A percentile compares a stretch with the other conserved stretches of the same genome.
phyloP scores from a whole-genome alignment of 2,329 filamentous ascomycete genomes.

The Aphanoascus verrucosus region DNA sequence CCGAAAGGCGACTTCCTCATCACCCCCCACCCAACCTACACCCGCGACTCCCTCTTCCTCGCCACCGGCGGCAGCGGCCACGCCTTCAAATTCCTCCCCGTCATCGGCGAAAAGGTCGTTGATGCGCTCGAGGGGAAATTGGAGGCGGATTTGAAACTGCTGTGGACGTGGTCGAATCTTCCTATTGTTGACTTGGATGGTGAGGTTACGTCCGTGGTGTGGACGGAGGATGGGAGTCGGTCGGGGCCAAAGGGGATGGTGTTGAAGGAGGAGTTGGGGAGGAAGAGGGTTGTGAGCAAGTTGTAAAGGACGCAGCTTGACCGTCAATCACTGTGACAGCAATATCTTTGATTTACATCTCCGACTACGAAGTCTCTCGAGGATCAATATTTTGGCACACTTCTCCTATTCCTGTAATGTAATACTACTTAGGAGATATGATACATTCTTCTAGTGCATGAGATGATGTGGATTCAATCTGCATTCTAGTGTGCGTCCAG shows the following conservation, averaged over 20 bases:
- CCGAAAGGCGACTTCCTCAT: constrained; percentile 60
- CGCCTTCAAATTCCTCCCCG: constrained; percentile 45
- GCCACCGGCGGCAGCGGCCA: constrained; percentile 46
- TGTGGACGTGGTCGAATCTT: constrained; percentile 36
- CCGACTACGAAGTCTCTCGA: not conserved
- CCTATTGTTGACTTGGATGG: constrained; percentile 7
- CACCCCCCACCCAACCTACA: constrained; percentile 54
- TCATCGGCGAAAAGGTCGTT: constrained; percentile 43
- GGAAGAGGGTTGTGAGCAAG: constrained; percentile 18
- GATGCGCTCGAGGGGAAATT: constrained; percentile 38
- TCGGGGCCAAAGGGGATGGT: constrained; percentile 28
- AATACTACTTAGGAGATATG: constrained; percentile 10
- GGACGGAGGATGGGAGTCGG: constrained; percentile 30
- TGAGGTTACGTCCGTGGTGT: constrained; percentile 21
- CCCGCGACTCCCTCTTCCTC: constrained; percentile 34
- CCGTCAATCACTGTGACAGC: not conserved
- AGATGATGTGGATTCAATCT: not conserved
- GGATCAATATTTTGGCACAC: constrained; percentile 4
- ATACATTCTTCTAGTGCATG: constrained; percentile 7
- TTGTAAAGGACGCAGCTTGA: constrained; percentile 1
- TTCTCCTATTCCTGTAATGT: constrained; percentile 15
- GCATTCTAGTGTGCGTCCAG: constrained; percentile 1
- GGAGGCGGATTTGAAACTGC: constrained; percentile 29
- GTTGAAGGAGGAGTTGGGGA: constrained; percentile 32
- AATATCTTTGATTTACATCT: not conserved